Conservation (phyloP, 164 flowering plant species). For the Chimonanthus salicifolius region DNA sequence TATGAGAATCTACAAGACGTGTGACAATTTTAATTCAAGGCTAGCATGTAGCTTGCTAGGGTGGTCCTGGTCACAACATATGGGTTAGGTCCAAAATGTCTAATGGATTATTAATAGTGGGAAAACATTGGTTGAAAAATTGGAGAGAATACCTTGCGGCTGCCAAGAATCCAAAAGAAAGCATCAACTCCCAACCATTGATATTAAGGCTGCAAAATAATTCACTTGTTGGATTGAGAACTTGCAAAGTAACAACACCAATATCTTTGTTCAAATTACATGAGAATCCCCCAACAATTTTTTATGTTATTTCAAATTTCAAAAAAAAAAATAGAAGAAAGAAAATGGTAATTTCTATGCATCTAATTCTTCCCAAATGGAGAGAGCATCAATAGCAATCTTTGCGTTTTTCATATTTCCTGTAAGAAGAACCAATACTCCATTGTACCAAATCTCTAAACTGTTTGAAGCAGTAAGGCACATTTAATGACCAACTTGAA, state of each 20-base stretch:
- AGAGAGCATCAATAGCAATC: conserved; percentile 48
- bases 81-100: too few species aligned
- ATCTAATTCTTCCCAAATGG: conserved; percentile 41
- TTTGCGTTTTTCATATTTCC: conserved; percentile 48
- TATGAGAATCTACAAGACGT: too few species aligned
- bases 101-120: too few species aligned
- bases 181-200: conserved; percentile 67
- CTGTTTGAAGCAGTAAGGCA: conserved; percentile 15
- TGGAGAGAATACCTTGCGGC: conserved; percentile 30
- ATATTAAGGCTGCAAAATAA: conserved; percentile 40
- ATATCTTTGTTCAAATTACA: too few species aligned
- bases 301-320: too few species aligned
- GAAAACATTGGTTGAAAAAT: too few species aligned
- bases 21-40: too few species aligned
- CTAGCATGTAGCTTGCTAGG: too few species aligned
- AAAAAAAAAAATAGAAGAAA: neutral
- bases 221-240: too few species aligned
- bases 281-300: too few species aligned
- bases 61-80: too few species aligned
- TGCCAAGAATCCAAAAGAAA: conserved; percentile 42
- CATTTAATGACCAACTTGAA: neutral
- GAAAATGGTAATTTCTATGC: neutral
- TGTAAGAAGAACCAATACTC: conserved; percentile 46
- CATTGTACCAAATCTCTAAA: conserved; percentile 59
- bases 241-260: too few species aligned